Evolutionary conservation across 257 asterid species (phyloP).

Genomic region (Primulina tabacum): DNA sequence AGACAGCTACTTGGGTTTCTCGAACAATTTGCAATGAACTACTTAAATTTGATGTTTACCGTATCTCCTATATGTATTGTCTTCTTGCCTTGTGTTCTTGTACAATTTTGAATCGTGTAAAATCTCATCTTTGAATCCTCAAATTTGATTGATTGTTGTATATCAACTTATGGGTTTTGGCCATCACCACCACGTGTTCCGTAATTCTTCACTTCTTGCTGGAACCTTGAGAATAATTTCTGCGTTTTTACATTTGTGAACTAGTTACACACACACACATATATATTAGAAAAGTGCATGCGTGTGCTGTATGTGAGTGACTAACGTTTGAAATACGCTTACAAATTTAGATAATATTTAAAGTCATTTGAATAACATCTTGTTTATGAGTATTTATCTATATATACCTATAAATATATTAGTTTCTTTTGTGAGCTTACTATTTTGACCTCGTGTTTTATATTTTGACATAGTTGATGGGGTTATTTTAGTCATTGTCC

Average conservation of each 20-base stretch:
- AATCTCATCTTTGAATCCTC: background rate
- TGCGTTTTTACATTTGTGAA: background rate
- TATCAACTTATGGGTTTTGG: background rate
- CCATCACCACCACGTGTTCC: background rate
- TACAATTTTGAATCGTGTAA: background rate
- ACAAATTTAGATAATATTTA: no score
- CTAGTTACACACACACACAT: no score
- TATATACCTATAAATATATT: no score
- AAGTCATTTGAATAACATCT: no score
- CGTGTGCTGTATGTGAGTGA: no score
- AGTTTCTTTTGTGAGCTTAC: no score
- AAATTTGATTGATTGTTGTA: background rate
- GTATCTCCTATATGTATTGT: background rate
- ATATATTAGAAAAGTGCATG: no score
- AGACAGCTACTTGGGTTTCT: conserved; percentile 14
- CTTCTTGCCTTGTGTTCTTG: background rate
- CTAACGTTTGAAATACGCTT: no score
- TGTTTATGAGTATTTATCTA: no score
- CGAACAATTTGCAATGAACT: conserved; percentile 7
- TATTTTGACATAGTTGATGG: no score
- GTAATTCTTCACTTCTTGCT: background rate
- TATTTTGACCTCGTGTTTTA: no score
- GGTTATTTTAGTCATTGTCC: no score
- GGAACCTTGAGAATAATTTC: background rate
- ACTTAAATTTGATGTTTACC: background rate